Conservation (phyloP, 1,284 basidiomycete genomes). For the Ceratobasidium sp. region DNA sequence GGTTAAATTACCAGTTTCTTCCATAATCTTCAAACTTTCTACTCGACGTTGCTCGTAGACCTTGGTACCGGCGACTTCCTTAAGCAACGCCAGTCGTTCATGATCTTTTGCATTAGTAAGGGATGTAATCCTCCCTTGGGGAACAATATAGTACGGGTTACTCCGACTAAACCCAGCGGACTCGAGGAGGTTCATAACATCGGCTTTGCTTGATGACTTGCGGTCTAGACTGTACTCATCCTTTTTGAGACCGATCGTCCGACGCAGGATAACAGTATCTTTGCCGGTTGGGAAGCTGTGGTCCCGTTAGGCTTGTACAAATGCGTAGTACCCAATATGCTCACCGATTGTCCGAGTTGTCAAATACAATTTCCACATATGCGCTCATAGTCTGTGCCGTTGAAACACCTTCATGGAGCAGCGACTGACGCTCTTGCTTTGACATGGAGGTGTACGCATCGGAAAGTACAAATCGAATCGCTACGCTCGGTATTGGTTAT, state of each 20-base stretch:
- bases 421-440: constrained; percentile 88
- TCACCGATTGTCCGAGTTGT: constrained; percentile 81
- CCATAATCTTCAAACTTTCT: constrained; percentile 94
- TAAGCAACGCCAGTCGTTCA: constrained; percentile 90
- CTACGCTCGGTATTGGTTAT: constrained; percentile 51
- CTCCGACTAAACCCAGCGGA: constrained; percentile 96
- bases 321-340: not conserved
- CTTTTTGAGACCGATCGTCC: constrained; percentile 97
- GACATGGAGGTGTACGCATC: constrained; percentile 98
- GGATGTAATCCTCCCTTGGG: constrained; percentile 95
- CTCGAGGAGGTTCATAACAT: constrained; percentile 95
- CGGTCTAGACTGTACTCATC: constrained; percentile 98
- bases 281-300: constrained; percentile 79
- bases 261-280: constrained; percentile 82
- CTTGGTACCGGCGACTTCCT: constrained; percentile 98
- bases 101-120: constrained; percentile 96
- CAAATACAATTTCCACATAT: constrained; percentile 88
- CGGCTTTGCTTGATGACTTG: constrained; percentile 94
- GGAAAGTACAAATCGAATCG: constrained; percentile 95
- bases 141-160: constrained; percentile 99
- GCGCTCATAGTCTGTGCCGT: constrained; percentile 90
- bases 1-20: constrained; percentile 71
- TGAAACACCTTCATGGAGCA: constrained; percentile 92
- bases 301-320: not conserved
- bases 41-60: constrained; percentile 95